phyloP scores from a whole-genome alignment of 768 basidiomycete genomes.

The Leucosporidium yakuticum region DNA sequence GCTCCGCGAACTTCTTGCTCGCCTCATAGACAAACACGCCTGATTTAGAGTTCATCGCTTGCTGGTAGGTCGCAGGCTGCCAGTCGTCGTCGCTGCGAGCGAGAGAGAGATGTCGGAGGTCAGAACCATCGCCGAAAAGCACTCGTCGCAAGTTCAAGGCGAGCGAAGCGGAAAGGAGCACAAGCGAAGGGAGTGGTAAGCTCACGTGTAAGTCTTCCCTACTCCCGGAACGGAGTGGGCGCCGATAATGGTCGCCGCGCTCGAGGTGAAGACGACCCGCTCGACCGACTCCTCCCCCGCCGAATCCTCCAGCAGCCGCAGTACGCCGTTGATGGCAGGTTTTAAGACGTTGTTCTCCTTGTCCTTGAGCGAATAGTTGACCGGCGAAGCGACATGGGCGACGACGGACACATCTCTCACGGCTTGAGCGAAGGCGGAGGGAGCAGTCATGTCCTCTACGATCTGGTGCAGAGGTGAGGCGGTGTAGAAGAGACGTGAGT shows the following conservation, averaged over 20 bases:
- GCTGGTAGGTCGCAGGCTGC: conserved; percentile 52
- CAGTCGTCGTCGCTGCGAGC: conserved; percentile 49
- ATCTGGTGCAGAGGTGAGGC: no score
- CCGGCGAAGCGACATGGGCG: no score
- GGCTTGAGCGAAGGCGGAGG: no score
- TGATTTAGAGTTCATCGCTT: conserved; percentile 43
- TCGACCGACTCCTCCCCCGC: conserved; percentile 48
- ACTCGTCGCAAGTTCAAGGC: no score
- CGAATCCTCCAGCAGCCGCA: conserved; percentile 51
- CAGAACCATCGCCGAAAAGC: no score
- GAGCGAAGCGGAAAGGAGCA: no score
- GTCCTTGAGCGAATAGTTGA: conserved; percentile 15
- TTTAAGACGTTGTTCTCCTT: conserved; percentile 20
- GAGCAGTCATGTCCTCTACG: no score
- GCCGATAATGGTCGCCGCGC: conserved; percentile 45
- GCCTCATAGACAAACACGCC: conserved; percentile 51
- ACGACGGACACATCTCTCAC: no score
- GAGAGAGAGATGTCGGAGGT: no score
- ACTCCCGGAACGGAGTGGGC: neutral
- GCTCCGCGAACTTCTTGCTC: conserved; percentile 62
- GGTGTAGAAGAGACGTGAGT: no score
- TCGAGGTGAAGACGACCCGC: conserved; percentile 64
- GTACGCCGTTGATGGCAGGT: conserved; percentile 6
- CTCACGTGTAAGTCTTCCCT: conserved; percentile 33
- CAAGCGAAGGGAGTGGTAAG: no score